Base-by-base conservation (phyloP, 208 protist genomes). In the Herpetomonas tarakana region DNA sequence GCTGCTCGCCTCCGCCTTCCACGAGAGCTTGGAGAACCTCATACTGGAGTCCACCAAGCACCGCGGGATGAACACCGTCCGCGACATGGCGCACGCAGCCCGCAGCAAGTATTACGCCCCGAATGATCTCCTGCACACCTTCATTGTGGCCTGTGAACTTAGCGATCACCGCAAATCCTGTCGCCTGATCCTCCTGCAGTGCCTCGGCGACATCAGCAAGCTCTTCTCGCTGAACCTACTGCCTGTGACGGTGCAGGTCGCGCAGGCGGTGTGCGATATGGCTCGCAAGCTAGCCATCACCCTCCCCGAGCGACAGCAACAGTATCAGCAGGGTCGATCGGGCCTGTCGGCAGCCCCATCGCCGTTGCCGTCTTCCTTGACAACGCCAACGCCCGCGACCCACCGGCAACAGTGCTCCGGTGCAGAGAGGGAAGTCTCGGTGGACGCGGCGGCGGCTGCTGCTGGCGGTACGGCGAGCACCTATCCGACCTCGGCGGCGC, bases 221-320 rank as follows among this genome's bases (percentile, higher is more conserved):
- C 77, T 93, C 30, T 72, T 76, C 11, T 81, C 83, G n/a, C 70
- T 93, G 29, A 63, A 68, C 18, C 41, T 93, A 6, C 26, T 93
- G 52, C 81, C 86, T 12, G 65, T 87, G 47, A 76, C 73, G 7
- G 19, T 57, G 46, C 63, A 44, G 27, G 71, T 84, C 1, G 63
- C 76, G 11, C 67, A 71, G 44, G 53, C 78, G 16, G 69, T 81
- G 35, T 81, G 82, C 26, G 64, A 83, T 30, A 69, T 86, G 9
- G 69, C 84, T 16, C 71, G 76, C 11, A 62, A 71, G 58, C 61
- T 83, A 14, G 73, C 63, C 14, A 71, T 78, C 6, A 18, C n/a
- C 6, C 46, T 52, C 12, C 46, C 46, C 6, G 9, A 27, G 19
- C 63, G 39, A 24, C 47, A 12, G n/a, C 46, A 6, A 19, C 58